Conservation (phyloP, 768 basidiomycete genomes). For the Holtermanniella nyarrowii region DNA sequence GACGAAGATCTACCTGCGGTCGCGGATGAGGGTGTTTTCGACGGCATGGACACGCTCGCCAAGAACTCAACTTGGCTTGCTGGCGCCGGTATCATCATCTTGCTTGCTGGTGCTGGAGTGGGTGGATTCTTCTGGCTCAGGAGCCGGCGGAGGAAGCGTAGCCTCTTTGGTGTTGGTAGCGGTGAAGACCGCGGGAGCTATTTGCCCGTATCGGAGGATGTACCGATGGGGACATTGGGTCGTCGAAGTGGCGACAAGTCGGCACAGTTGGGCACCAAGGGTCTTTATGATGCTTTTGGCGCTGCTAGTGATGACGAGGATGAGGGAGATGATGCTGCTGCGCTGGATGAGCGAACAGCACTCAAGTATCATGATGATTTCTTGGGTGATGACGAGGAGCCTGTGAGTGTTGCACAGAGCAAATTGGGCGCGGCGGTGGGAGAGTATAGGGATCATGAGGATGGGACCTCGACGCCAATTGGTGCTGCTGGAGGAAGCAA, state of each 20-base stretch:
- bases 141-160: slow-evolving; percentile 41
- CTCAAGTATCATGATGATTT: slow-evolving; percentile 70
- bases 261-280: slow-evolving; percentile 53
- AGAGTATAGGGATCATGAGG: slow-evolving; percentile 14
- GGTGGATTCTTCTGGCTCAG: slow-evolving; percentile 75
- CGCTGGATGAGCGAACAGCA: slow-evolving; percentile 58
- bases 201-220: slow-evolving; percentile 47
- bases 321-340: slow-evolving; percentile 28
- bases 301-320: slow-evolving; percentile 67
- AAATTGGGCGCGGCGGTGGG: neutral
- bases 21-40: slow-evolving; percentile 36
- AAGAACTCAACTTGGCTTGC: slow-evolving; percentile 82
- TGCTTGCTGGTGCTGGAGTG: slow-evolving; percentile 59
- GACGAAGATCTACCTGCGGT: slow-evolving; percentile 29
- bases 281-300: slow-evolving; percentile 93
- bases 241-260: slow-evolving; percentile 26
- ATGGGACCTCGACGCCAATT: neutral
- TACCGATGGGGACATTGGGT: slow-evolving; percentile 64
- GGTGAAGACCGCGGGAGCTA: slow-evolving; percentile 47
- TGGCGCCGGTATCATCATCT: slow-evolving; percentile 65
- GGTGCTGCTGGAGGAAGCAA: slow-evolving; percentile 3
- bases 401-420: neutral
- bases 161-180: slow-evolving; percentile 42
- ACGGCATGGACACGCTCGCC: slow-evolving; percentile 28
- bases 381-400: slow-evolving; percentile 59